Evolutionary conservation across 177 flowering plant genomes (phyloP).

Genomic region (Vitis hybrid): DNA sequence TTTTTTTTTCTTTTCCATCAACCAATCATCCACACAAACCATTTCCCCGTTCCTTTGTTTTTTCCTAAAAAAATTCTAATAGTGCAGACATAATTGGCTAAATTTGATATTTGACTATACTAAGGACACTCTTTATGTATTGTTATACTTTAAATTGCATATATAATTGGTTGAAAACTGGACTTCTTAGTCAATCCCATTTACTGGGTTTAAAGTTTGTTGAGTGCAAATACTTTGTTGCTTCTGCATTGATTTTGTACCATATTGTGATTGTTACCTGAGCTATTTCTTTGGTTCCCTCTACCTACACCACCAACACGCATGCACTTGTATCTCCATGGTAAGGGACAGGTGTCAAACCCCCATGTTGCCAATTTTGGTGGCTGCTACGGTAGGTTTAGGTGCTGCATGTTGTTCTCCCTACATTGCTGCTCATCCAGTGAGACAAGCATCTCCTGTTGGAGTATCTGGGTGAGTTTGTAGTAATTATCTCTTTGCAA

Average conservation of each 20-base stretch:
- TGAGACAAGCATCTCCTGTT: background rate
- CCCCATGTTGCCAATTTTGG: background rate
- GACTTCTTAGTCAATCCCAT: background rate
- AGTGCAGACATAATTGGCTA: background rate
- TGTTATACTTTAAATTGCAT: too few species aligned
- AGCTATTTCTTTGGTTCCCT: background rate
- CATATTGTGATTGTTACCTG: background rate
- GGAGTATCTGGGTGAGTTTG: constrained; percentile 1
- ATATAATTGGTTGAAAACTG: too few species aligned
- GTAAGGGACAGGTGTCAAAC: background rate
- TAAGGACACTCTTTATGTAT: too few species aligned
- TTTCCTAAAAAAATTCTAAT: background rate
- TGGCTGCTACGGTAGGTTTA: background rate
- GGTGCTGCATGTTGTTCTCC: background rate
- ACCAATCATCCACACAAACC: too few species aligned
- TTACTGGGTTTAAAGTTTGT: background rate
- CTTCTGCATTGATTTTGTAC: background rate
- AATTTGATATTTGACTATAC: background rate
- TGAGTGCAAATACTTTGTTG: background rate
- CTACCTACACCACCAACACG: background rate
- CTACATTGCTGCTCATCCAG: background rate
- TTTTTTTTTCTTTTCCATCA: background rate
- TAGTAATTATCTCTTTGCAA: background rate
- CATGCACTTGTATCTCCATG: background rate
- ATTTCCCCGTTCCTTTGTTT: too few species aligned